Evolutionary conservation across 805 yeast species (phyloP), one percentile per base, ranked within the genome.

Genomic region (Saccharomycopsis synnaedendra): DNA sequence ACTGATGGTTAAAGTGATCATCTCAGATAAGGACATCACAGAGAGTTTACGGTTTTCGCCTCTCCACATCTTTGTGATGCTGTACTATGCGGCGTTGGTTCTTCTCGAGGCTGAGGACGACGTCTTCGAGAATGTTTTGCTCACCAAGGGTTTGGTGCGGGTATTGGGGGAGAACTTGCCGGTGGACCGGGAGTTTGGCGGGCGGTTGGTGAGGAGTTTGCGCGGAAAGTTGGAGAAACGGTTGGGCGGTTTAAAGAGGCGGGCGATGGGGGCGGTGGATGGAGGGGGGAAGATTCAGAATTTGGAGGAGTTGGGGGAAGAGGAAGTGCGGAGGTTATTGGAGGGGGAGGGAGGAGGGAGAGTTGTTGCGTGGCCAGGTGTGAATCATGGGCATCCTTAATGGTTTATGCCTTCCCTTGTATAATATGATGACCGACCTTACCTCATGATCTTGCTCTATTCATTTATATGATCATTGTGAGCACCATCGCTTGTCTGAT

Each of bases 41-140:
- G 65, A 69, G 5, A 75, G 78, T 42, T 63, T 81, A 50, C 71
- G 70, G 55, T 81, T 76, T 55, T 82, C 80, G 27, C 88, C 88
- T 0, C 74, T 80, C n/a, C 86, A 81, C 58, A 76, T 81, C 39
- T 85, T 80, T 57, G 71, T 81, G 45, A 80, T 81, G 85, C 62
- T 80, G 8, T 81, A 80, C 57, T 80, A 79, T 55, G 82, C 86
- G 1, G 80, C 82, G 0, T 60, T 80, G 45, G 60, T 80, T 32
- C 61, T 79, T 4, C 60, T 80, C 37, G 72, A 73, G 49, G 75
- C 80, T 2, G 76, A 75, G 0, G 50, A 57, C 3, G 60, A 64
- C 32, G 31, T 54, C 42, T 57, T 1, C 57, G 61, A 57, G 3
- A 68, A 73, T 39, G 59, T 77, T 36, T 63, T 61, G 40, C 56